phyloP scores from a whole-genome alignment of 306 rosid genomes.

The Benincasa hispida region DNA sequence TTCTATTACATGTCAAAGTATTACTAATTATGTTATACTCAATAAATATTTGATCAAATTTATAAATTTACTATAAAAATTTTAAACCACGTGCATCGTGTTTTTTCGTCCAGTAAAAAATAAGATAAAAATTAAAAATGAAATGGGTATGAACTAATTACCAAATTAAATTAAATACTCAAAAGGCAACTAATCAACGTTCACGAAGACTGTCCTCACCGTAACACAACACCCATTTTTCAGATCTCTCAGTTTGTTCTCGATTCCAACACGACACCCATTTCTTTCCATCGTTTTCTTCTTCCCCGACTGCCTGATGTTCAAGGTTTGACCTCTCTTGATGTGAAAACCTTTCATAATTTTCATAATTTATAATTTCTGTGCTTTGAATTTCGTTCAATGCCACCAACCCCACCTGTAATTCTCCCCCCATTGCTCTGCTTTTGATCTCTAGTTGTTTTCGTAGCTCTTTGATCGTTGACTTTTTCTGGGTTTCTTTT shows the following conservation, averaged over 20 bases:
- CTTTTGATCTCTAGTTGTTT: background rate
- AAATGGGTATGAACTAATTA: background rate
- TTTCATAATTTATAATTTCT: background rate
- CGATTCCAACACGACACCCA: background rate
- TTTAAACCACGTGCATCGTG: too few species aligned
- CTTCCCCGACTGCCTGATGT: background rate
- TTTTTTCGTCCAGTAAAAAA: too few species aligned
- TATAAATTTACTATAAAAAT: too few species aligned
- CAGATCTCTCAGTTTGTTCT: background rate
- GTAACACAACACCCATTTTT: background rate
- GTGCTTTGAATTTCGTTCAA: background rate
- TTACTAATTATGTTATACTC: too few species aligned
- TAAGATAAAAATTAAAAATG: too few species aligned
- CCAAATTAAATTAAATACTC: background rate
- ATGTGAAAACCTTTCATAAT: background rate
- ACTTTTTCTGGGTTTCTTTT: background rate
- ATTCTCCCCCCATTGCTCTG: background rate
- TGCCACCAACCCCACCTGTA: background rate
- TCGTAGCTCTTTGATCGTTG: background rate
- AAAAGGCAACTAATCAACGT: background rate
- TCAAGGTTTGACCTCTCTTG: constrained; percentile 1
- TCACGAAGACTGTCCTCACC: background rate
- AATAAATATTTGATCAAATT: too few species aligned
- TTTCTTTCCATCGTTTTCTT: background rate
- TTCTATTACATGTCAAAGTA: too few species aligned